Base-by-base conservation (phyloP, 2,329 filamentous ascomycete genomes). In the Colletotrichum spaethianum region DNA sequence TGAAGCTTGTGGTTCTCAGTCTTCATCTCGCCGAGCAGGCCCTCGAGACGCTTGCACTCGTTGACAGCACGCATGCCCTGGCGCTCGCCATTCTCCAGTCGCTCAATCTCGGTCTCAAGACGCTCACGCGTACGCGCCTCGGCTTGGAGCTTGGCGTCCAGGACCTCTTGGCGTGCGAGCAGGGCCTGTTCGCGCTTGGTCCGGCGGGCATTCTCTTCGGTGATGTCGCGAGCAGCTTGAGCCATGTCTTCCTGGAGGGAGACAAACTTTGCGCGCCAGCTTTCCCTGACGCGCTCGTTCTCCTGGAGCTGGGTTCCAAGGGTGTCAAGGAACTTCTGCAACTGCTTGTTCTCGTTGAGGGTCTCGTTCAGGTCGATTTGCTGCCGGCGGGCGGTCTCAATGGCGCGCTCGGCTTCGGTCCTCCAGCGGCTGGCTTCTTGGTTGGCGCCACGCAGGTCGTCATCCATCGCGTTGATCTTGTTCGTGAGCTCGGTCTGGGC, bases 181-280 rank as follows among this genome's bases (percentile, higher is more conserved):
- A 94, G 90, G 70, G 94, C 92, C 75, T 94, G 91, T 79, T 97
- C 94, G 79, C 93, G 93, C 83, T 93, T 93, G 77, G 91, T 90
- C 83, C 93, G 95, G 44, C 89, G 88, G 38, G 93, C 91, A 79
- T 95, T 96, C 79, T 98, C 95, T 77, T 93, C 91, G 28, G 93
- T 91, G 73, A 98, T 91, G 73, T 97, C 93, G 57, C 91, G 90
- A 64, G 94, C 92, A 60, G 94, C 93, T 67, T 87, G 87, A 40
- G 91, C 89, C 92, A 98, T 96, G 76, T 98, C 94, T 74, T 94
- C 90, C 82, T 98, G 95, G 48, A 99, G 86, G 72, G 91, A 91
- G 76, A 96, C 90, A 78, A 98, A 93, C 82, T 96, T 97, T 80
- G 87, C 86, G 75, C 94, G 92, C 89, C 97, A 95, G 73, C 88